phyloP scores from a whole-genome alignment of 2,329 filamentous ascomycete species.

The Xylariaceae sp. region DNA sequence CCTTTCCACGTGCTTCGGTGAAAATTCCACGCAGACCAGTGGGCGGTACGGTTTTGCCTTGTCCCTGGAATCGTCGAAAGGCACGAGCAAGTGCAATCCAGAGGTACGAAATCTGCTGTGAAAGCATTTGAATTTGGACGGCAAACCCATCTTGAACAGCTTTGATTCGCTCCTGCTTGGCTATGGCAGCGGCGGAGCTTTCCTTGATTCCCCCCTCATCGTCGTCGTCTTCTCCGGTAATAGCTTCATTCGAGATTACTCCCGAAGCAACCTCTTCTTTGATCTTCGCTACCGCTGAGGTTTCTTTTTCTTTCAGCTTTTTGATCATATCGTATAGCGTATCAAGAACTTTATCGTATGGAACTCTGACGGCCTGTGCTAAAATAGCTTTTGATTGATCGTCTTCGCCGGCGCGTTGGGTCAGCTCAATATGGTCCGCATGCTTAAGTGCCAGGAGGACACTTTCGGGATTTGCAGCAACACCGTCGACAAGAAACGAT shows the following conservation, averaged over 20 bases:
- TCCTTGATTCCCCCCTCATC: constrained; percentile 45
- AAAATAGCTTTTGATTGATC: constrained; percentile 70
- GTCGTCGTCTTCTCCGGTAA: constrained; percentile 40
- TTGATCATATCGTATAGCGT: constrained; percentile 83
- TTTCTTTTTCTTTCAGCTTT: constrained; percentile 61
- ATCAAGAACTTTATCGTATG: constrained; percentile 76
- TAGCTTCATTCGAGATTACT: constrained; percentile 25
- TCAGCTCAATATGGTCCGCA: constrained; percentile 79
- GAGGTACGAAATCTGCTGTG: constrained; percentile 79
- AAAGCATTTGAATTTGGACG: constrained; percentile 68
- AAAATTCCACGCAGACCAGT: constrained; percentile 82
- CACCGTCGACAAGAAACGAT: constrained; percentile 74
- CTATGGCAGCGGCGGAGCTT: constrained; percentile 39
- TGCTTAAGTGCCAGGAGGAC: constrained; percentile 78
- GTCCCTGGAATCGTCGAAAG: constrained; percentile 90
- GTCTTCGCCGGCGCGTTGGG: constrained; percentile 68
- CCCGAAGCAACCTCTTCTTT: constrained; percentile 43
- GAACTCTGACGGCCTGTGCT: constrained; percentile 70
- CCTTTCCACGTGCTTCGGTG: constrained; percentile 77
- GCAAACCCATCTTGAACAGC: constrained; percentile 62
- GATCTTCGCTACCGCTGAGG: constrained; percentile 50
- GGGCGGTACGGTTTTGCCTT: constrained; percentile 55
- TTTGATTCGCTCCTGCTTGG: constrained; percentile 59
- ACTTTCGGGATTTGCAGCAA: constrained; percentile 88
- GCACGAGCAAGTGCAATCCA: constrained; percentile 95